Evolutionary conservation across 2,329 filamentous ascomycete species (phyloP).

Genomic region (Tolypocladium capitatum): DNA sequence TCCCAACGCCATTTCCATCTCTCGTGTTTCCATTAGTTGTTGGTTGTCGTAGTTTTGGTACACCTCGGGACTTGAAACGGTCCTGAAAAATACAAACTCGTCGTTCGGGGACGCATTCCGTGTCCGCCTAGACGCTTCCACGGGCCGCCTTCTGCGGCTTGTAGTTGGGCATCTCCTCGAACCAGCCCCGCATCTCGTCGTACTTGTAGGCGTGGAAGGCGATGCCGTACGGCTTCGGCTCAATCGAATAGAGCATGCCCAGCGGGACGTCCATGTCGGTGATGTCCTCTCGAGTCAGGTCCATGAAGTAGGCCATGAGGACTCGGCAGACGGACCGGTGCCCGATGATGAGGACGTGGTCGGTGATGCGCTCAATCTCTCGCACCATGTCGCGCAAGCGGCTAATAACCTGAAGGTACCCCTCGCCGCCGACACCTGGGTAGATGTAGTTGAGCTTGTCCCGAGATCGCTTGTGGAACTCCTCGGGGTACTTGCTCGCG

Average conservation of each 20-base stretch:
- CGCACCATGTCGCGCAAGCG: conserved; percentile 89
- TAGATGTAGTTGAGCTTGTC: conserved; percentile 97
- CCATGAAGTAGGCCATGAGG: conserved; percentile 91
- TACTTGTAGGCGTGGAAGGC: conserved; percentile 95
- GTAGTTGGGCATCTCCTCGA: conserved; percentile 77
- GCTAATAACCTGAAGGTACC: conserved; percentile 94
- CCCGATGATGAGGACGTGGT: conserved; percentile 83
- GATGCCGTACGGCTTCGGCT: conserved; percentile 95
- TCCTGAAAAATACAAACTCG: neutral
- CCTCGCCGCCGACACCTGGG: conserved; percentile 87
- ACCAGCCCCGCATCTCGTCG: conserved; percentile 64
- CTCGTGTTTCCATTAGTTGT: neutral
- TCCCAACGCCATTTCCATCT: neutral
- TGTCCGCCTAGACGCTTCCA: conserved; percentile 12
- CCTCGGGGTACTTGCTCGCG: conserved; percentile 59
- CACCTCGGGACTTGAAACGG: neutral
- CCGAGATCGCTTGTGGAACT: conserved; percentile 64
- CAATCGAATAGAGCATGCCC: conserved; percentile 86
- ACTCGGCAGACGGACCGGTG: conserved; percentile 89
- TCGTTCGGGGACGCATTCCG: neutral
- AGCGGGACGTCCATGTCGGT: conserved; percentile 89
- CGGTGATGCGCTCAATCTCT: conserved; percentile 92
- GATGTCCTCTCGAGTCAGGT: conserved; percentile 78
- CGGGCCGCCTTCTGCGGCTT: conserved; percentile 45
- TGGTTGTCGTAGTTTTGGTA: neutral